These are phyloP conservation scores for Teratosphaeriaceae sp. DNA, from an alignment of 2,329 filamentous ascomycete genomes.

Conservation along the genomic window DNA sequence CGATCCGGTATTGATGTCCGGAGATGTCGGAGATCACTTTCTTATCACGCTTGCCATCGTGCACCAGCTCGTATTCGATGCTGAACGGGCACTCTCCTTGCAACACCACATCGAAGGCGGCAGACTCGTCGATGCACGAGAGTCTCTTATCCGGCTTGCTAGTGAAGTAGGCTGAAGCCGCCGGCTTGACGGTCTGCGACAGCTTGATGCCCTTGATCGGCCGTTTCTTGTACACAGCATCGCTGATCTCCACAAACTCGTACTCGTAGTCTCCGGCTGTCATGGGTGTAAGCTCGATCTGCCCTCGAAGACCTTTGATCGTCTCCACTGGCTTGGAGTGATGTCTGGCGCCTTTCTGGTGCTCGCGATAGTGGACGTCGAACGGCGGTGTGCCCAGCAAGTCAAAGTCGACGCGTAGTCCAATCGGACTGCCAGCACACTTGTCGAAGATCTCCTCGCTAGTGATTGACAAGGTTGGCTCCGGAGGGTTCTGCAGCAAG, in stretches of 20 bases:
- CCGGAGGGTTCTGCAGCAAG: constrained; percentile 80
- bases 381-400: constrained; percentile 91
- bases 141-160: constrained; percentile 51
- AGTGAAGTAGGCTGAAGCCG: constrained; percentile 69
- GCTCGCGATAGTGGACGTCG: constrained; percentile 68
- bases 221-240: constrained; percentile 69
- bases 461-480: constrained; percentile 69
- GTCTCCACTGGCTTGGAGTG: constrained; percentile 44
- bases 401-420: constrained; percentile 80
- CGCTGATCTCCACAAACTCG: constrained; percentile 71
- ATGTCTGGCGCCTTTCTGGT: constrained; percentile 51
- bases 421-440: constrained; percentile 89
- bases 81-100: constrained; percentile 81
- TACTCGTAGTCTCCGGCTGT: constrained; percentile 84
- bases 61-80: constrained; percentile 86
- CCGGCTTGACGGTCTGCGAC: constrained; percentile 88
- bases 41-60: constrained; percentile 76
- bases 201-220: constrained; percentile 55
- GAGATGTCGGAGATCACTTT: constrained; percentile 59
- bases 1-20: constrained; percentile 59
- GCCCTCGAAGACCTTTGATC: constrained; percentile 68
- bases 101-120: constrained; percentile 67
- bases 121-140: constrained; percentile 76
- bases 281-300: constrained; percentile 75
- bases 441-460: constrained; percentile 86